These are phyloP conservation scores for Rheum nobile DNA, from an alignment of 148 eudicot species.

Conservation along the genomic window DNA sequence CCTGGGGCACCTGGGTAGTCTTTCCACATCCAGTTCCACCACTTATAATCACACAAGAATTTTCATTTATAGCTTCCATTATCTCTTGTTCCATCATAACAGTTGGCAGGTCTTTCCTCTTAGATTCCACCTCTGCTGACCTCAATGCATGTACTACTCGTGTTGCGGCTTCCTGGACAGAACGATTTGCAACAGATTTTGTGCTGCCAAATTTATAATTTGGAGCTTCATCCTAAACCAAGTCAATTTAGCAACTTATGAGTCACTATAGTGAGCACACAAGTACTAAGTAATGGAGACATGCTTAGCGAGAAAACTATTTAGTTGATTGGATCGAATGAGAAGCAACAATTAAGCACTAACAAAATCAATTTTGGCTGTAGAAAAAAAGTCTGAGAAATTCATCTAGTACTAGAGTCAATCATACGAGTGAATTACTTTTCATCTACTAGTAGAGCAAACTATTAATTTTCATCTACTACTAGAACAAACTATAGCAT, in stretches of 20 bases:
- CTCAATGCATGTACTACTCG: conserved; percentile 62
- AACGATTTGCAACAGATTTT: conserved; percentile 10
- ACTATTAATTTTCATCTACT: too few species aligned
- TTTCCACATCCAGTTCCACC: conserved; percentile 96
- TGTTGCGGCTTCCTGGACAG: conserved; percentile 24
- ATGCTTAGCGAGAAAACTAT: too few species aligned
- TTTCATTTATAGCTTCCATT: conserved; percentile 83
- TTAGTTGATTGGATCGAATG: too few species aligned
- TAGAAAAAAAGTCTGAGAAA: too few species aligned
- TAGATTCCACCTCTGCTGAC: conserved; percentile 49
- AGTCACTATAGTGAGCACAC: too few species aligned
- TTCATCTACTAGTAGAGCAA: too few species aligned
- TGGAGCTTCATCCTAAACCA: conserved; percentile 20
- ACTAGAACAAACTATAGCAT: too few species aligned
- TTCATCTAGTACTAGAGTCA: too few species aligned
- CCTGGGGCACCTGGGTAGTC: conserved; percentile 98
- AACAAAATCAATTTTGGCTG: too few species aligned
- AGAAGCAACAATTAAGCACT: too few species aligned
- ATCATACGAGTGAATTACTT: too few species aligned
- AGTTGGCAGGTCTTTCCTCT: conserved; percentile 71
- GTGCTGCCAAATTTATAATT: conserved; percentile 3
- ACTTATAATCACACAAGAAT: conserved; percentile 51
- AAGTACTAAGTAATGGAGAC: too few species aligned
- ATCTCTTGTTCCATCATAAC: conserved; percentile 97
- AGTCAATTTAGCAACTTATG: conserved; percentile 1